Evolutionary conservation across 2,329 filamentous ascomycete genomes (phyloP).

Genomic region (Sphaerostilbella broomeana): DNA sequence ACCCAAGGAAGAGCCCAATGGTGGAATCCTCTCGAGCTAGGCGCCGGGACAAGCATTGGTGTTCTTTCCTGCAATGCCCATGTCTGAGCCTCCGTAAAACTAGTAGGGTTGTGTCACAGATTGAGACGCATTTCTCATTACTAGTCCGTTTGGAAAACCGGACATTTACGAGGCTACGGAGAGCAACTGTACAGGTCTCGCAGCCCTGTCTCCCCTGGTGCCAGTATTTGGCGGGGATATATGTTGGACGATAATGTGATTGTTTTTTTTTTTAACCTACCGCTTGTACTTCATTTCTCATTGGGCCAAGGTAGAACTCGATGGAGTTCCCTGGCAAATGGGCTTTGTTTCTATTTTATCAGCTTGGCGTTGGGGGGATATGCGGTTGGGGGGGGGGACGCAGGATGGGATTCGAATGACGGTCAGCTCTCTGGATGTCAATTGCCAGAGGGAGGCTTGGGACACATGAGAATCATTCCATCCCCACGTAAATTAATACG

Average conservation of each 20-base stretch:
- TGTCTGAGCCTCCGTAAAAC: constrained; percentile 3
- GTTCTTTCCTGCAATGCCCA: constrained; percentile 11
- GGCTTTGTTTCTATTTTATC: constrained; percentile 5
- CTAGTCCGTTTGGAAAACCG: neutral
- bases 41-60: constrained; percentile 16
- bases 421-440: too few relatives aligned
- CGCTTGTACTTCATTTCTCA: constrained; percentile 4
- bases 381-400: constrained; percentile 3
- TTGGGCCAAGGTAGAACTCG: constrained; percentile 8
- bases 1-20: constrained; percentile 30
- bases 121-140: neutral
- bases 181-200: neutral
- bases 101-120: constrained; percentile 2
- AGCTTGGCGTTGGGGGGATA: constrained; percentile 13
- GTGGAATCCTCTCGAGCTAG: constrained; percentile 24
- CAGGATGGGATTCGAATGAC: neutral
- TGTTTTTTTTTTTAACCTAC: neutral
- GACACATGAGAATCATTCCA: constrained; percentile 4
- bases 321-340: constrained; percentile 8
- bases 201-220: neutral
- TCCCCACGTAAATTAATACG: constrained; percentile 11
- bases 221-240: constrained; percentile 6
- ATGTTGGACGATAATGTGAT: constrained; percentile 1
- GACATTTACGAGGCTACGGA: neutral
- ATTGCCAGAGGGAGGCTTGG: constrained; percentile 1